Conservation (phyloP, 2,329 filamentous ascomycete genomes). For the Bipolaris gigantea region DNA sequence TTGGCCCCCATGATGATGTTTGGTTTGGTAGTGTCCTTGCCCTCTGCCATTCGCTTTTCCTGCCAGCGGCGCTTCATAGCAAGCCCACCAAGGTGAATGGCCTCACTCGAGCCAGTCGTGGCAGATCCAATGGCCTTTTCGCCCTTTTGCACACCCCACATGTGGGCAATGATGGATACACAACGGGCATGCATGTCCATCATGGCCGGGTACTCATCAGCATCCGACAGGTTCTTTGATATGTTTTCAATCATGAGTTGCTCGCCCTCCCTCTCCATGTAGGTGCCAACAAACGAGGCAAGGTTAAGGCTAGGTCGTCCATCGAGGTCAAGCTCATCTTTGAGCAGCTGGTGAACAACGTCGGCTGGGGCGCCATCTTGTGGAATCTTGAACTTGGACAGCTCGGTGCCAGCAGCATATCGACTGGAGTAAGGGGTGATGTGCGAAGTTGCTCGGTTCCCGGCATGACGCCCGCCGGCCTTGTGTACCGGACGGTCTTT, state of each 20-base stretch:
- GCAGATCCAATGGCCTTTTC: conserved; percentile 69
- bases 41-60: conserved; percentile 60
- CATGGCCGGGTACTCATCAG: conserved; percentile 53
- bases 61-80: conserved; percentile 73
- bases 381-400: conserved; percentile 64
- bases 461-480: conserved; percentile 36
- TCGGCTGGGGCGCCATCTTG: conserved; percentile 62
- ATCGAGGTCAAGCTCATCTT: conserved; percentile 47
- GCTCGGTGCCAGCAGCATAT: conserved; percentile 58
- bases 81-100: conserved; percentile 69
- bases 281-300: conserved; percentile 70
- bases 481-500: conserved; percentile 51
- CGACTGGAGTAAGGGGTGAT: conserved; percentile 60
- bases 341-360: conserved; percentile 64
- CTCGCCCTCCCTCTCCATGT: conserved; percentile 68
- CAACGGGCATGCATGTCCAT: conserved; percentile 66
- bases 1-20: conserved; percentile 77
- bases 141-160: conserved; percentile 64
- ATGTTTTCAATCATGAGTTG: conserved; percentile 69
- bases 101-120: conserved; percentile 71
- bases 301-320: conserved; percentile 67
- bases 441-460: conserved; percentile 51
- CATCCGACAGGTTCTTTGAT: conserved; percentile 72
- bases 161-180: conserved; percentile 66
- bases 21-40: conserved; percentile 65